These are phyloP conservation scores for Albizia julibrissin DNA, from an alignment of 306 rosid species.

Conservation along the genomic window DNA sequence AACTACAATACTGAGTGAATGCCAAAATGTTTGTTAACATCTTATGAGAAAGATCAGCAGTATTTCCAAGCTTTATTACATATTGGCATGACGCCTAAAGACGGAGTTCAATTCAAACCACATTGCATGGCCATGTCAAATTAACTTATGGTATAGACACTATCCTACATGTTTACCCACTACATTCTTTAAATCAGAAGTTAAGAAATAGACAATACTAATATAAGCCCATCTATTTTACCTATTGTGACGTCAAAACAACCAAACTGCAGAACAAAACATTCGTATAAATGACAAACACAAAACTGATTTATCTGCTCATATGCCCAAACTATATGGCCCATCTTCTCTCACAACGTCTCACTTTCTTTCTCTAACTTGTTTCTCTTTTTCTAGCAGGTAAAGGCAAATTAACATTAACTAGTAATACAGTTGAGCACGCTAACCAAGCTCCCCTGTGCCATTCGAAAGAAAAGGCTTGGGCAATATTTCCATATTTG, in stretches of 20 bases:
- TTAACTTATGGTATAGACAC: neutral
- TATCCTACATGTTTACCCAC: neutral
- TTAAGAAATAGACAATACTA: neutral
- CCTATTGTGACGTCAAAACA: neutral
- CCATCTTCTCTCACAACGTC: neutral
- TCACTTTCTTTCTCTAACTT: neutral
- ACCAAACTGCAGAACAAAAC: neutral
- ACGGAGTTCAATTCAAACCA: neutral
- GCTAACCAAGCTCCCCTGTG: slow-evolving; percentile 15
- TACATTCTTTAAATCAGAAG: neutral
- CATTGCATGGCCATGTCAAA: neutral
- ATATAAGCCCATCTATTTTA: neutral
- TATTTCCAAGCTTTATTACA: neutral
- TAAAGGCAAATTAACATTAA: neutral
- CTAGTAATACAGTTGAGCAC: neutral
- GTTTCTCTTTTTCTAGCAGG: slow-evolving; percentile 16
- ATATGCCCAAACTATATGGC: slow-evolving; percentile 1
- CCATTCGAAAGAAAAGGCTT: slow-evolving; percentile 18
- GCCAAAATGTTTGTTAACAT: neutral
- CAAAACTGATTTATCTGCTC: neutral
- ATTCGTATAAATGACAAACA: neutral
- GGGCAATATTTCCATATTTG: slow-evolving; percentile 15
- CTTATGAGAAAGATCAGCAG: neutral
- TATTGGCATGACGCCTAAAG: neutral
- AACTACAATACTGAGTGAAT: neutral